Evolutionary conservation across 352 stramenopile genomes (phyloP), one percentile per base, ranked within the genome.

Genomic region (Phytopythium mirpurense): DNA sequence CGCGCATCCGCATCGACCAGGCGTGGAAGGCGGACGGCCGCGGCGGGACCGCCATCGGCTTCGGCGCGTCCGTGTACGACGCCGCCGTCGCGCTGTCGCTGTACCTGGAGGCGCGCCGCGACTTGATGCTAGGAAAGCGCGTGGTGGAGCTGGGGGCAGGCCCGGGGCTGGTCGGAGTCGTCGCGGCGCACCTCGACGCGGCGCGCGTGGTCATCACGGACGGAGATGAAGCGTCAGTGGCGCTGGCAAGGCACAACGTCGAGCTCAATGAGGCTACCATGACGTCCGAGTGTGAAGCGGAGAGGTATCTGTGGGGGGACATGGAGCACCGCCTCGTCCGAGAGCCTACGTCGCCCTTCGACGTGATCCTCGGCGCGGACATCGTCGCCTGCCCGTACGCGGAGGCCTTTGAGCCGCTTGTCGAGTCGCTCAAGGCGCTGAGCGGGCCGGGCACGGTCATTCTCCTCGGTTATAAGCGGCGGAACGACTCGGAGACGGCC

Each of bases 331-430:
- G 12, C 3, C 19, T 44, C n/a, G 10, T 21, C 4, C 23, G 23
- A 11, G 4, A 34, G 3, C 29, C 44, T 0, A 2, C 15, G 16
- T 26, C 44, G 6, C 19, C 31, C 6, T 92, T 76, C 53, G 83
- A 94, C 50, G 67, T 94, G 40, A 74, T 94, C 37, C 43, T 94
- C 9, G 83, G 83, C 35, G 79, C 81, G 4, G 83, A 94, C 51
- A 92, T 94, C 56, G 75, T 90, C 51, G 83, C 83, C 11, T 94
- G 83, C 57, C 83, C 83, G 40, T 94, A 94, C 57, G 81, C 65
- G 12, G 70, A 54, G 14, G 78, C 78, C 1, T 92, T 92, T 56
- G 67, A 86, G 15, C 68, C 65, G 24, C 59, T 94, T 8, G 65
- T 92, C 10, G 35, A 50, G 43, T 83, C 78, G 16, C 72, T 94